Evolutionary conservation across 2,329 filamentous ascomycete species (phyloP).

Genomic region (Daldinia eschscholtzii): DNA sequence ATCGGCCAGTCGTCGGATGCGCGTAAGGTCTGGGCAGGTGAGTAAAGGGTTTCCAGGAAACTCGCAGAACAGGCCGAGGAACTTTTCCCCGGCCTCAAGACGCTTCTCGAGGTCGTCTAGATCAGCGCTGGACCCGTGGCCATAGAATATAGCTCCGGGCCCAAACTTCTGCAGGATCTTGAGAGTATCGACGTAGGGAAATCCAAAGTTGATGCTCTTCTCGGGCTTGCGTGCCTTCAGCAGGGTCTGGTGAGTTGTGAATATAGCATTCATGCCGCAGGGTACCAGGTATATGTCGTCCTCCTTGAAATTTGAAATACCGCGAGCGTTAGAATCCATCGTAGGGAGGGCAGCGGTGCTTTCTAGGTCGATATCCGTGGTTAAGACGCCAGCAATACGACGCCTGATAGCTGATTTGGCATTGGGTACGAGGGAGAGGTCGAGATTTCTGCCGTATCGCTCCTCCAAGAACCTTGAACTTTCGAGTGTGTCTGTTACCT

Average conservation of each 20-base stretch:
- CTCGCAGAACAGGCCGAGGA: conserved; percentile 90
- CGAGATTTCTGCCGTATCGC: conserved; percentile 91
- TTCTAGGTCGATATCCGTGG: conserved; percentile 74
- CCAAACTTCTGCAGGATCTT: conserved; percentile 97
- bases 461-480: conserved; percentile 89
- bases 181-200: conserved; percentile 95
- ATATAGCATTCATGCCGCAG: conserved; percentile 95
- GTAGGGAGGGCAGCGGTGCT: conserved; percentile 66
- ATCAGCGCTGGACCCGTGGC: conserved; percentile 80
- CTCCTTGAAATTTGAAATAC: conserved; percentile 77
- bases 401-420: conserved; percentile 88
- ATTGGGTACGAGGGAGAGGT: conserved; percentile 80
- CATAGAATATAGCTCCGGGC: conserved; percentile 89
- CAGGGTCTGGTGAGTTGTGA: conserved; percentile 83
- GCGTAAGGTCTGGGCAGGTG: conserved; percentile 82
- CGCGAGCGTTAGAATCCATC: conserved; percentile 63
- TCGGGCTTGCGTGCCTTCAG: conserved; percentile 71
- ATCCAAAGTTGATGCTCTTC: conserved; percentile 93
- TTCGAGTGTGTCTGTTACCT: conserved; percentile 67
- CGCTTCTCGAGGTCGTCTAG: conserved; percentile 84
- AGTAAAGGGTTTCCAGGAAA: conserved; percentile 94
- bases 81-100: conserved; percentile 78
- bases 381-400: conserved; percentile 88
- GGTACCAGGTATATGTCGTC: conserved; percentile 91
- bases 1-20: conserved; percentile 85